Evolutionary conservation across 2,329 filamentous ascomycete genomes (phyloP), one percentile per base, ranked within the genome.

Genomic region (Didymosphaeria variabile): DNA sequence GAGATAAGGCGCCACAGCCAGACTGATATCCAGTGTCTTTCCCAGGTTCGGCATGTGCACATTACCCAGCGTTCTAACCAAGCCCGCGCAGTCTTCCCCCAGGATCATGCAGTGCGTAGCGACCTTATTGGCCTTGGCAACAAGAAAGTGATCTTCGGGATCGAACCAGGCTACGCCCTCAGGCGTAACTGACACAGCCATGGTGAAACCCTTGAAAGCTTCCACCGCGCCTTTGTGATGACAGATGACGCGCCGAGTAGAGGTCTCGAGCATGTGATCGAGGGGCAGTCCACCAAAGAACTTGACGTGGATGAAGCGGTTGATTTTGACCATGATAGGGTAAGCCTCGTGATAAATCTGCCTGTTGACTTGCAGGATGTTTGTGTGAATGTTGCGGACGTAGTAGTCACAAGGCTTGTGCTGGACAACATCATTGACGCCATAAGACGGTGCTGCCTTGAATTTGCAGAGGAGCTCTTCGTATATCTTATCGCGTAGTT

Each of bases 261-360:
- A 40, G 15, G 34, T 26, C 50, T 52, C 50, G 9, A 52, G 32
- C 50, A 52, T 52, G 3, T 40, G 19, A 17, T 40, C 32, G 9
- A 52, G 19, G 19, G 32, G 34, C 17, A 40, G 13, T 26, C 32
- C 19, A 2, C 32, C 32, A 12, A 40, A 40, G 12, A 52, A 40
- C 19, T 52, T 52, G 34, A 36, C 23, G 34, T 52, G 50, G 50
- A 52, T 29, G 21, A 52, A 52, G 34, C 34, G 50, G 34, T 52
- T 52, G 12, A 34, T 52, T 21, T 52, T 52, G 17, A 52, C 50
- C 50, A 52, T 40, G 3, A 40, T 17, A 23, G 34, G 34, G 21
- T 52, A 52, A 19, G 50, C 50, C 19, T 52, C 50, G 21, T n/a
- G 19, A 26, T 52, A 21, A 2, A 52, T 9, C 21, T 52, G 50